Conservation (phyloP, 192 early-diverging fungal genomes). For the Cetraspora pellucida region DNA sequence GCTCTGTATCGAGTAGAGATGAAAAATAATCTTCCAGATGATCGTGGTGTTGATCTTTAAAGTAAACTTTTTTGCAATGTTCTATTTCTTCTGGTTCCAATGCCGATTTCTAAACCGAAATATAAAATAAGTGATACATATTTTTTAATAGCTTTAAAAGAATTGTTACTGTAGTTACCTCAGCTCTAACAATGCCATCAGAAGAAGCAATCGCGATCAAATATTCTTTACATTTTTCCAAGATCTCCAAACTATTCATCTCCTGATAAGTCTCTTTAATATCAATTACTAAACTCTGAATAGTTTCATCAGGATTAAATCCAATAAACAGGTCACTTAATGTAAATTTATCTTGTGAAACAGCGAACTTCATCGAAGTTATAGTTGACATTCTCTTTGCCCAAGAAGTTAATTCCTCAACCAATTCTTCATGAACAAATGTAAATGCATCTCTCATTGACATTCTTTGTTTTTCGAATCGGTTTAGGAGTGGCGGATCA, state of each 20-base stretch:
- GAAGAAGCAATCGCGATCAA: constrained; percentile 26
- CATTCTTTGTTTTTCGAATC: constrained; percentile 37
- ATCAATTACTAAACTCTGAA: constrained; percentile 28
- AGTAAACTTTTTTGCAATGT: constrained; percentile 21
- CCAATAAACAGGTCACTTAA: constrained; percentile 31
- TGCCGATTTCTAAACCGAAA: not conserved
- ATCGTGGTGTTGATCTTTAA: constrained; percentile 7
- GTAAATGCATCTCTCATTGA: not conserved
- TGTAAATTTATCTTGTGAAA: constrained; percentile 15
- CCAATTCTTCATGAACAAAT: not conserved
- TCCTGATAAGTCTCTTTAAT: not conserved
- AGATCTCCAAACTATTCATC: not conserved
- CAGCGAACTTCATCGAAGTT: not conserved
- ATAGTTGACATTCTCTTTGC: not conserved
- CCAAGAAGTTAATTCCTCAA: not conserved
- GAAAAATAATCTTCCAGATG: constrained; percentile 5
- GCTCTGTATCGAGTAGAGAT: not conserved
- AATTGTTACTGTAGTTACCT: not conserved
- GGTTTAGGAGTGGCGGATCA: constrained; percentile 27
- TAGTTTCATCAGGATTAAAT: constrained; percentile 28
- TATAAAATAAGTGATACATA: not conserved
- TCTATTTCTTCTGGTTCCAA: constrained; percentile 13
- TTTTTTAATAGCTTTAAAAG: no score
- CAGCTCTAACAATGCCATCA: constrained; percentile 26
- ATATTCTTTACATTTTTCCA: constrained; percentile 23